Conservation (phyloP, 768 basidiomycete genomes). For the Pisolithus albus region DNA sequence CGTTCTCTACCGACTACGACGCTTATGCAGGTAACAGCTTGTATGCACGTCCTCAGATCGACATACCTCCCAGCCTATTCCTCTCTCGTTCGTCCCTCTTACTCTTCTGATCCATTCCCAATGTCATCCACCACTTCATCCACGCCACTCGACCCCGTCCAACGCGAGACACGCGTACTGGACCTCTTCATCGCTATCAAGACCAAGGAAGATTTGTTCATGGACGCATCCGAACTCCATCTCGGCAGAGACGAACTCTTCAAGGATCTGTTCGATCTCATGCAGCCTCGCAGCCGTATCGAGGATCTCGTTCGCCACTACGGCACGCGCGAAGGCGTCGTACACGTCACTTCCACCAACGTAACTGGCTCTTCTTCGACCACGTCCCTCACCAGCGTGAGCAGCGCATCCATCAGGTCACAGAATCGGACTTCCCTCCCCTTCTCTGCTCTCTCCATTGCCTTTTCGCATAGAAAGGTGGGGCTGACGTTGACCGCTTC, state of each 20-base stretch:
- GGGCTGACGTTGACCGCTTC: slow-evolving; percentile 29
- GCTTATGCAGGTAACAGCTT: slow-evolving; percentile 37
- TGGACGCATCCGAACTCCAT: slow-evolving; percentile 68
- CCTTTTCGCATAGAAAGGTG: slow-evolving; percentile 35
- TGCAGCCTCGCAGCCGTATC: slow-evolving; percentile 65
- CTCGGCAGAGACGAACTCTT: slow-evolving; percentile 70
- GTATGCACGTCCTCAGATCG: slow-evolving; percentile 76
- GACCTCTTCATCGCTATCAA: slow-evolving; percentile 78
- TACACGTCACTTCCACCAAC: slow-evolving; percentile 11
- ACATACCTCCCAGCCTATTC: slow-evolving; percentile 65
- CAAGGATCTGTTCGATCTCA: slow-evolving; percentile 72
- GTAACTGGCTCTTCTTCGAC: slow-evolving; percentile 11
- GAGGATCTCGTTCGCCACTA: slow-evolving; percentile 61
- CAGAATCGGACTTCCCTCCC: slow-evolving; percentile 6
- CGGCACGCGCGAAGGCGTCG: slow-evolving; percentile 35
- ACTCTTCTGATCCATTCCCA: slow-evolving; percentile 77
- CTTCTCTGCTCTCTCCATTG: slow-evolving; percentile 32
- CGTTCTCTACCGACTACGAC: not conserved
- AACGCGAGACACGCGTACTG: slow-evolving; percentile 69
- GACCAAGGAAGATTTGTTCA: slow-evolving; percentile 72
- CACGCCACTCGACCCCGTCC: slow-evolving; percentile 36
- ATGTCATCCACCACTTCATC: slow-evolving; percentile 25
- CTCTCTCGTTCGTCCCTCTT: slow-evolving; percentile 55
- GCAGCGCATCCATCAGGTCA: not conserved
- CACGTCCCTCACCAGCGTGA: not conserved